Evolutionary conservation across 2,329 filamentous ascomycete species (phyloP), one percentile per base, ranked within the genome.

Genomic region (Botrytis cinerea): DNA sequence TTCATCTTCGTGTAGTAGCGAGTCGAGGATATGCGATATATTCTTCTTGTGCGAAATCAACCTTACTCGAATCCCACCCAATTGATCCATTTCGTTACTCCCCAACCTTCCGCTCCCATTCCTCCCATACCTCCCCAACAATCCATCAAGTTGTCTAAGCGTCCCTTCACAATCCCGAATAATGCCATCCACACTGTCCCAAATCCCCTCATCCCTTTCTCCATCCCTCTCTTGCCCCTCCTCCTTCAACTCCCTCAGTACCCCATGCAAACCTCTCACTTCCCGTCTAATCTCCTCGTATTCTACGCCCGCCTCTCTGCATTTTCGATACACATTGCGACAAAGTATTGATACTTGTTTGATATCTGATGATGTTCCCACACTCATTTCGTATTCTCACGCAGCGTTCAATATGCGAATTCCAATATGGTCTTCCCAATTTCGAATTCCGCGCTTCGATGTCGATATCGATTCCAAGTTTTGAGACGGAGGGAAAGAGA

Each of bases 171-270:
- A 87, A 78, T 89, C 87, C 76, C 87, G 84, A 70, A 90, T 81
- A 43, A 90, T 84, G 1, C 85, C 84, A 0, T 80, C 82, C 22
- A 91, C 85, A 51, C 85, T 83, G 14, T 82, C 79, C 76, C 87
- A 88, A 66, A 85, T 80, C 48, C 83, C 81, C 35, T 81, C 82
- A 40, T 80, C 78, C 60, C 82, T 79, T 81, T 87, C 87, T 25
- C 89, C 90, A 76, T 87, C 86, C 1, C 84, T 83, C 76, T 89
- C 88, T 75, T 87, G 84, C 57, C 86, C 85, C 81, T 91, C 89
- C 75, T 85, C 83, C 72, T 87, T 87, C 40, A 91, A 82, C 77
- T 90, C 86, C 72, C 87, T 86, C 10, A 91, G 82, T 20, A 86
- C 86, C 9, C 85, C 85, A 76, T 90, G 86, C 59, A 91, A 82